Evolutionary conservation across 129 eudicot species (phyloP).

Genomic region (Centrapalus pauciflorus): DNA sequence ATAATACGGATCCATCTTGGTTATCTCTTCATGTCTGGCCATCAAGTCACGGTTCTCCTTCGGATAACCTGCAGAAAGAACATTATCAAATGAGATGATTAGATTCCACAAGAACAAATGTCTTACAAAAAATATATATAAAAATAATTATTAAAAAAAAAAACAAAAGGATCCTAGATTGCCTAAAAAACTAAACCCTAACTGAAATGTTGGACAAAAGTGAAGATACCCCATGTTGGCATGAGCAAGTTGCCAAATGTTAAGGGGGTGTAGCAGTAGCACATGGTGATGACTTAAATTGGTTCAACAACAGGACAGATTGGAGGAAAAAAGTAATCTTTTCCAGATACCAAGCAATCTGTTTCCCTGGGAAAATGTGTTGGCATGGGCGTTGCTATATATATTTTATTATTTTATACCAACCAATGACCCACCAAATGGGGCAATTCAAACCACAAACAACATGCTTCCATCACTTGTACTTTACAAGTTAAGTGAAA

Average conservation of each 20-base stretch:
- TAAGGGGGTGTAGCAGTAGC: constrained; percentile 36
- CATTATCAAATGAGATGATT: not conserved
- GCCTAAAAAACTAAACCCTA: constrained; percentile 25
- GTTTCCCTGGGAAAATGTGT: constrained; percentile 28
- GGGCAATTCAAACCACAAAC: constrained; percentile 4
- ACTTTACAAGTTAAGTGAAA: constrained; percentile 15
- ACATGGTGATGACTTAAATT: constrained; percentile 29
- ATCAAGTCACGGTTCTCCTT: constrained; percentile 47
- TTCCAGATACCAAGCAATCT: constrained; percentile 31
- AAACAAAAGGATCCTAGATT: constrained; percentile 27
- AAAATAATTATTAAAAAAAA: not conserved
- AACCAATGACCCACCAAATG: constrained; percentile 9
- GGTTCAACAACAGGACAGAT: constrained; percentile 30
- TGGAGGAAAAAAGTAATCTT: constrained; percentile 16
- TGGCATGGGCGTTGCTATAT: constrained; percentile 24
- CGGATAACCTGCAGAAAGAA: constrained; percentile 38
- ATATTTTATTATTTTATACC: not conserved
- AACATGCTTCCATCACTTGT: constrained; percentile 16
- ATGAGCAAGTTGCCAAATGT: constrained; percentile 30
- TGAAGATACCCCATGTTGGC: constrained; percentile 37
- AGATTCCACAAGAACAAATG: constrained; percentile 8
- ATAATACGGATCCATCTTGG: constrained; percentile 6
- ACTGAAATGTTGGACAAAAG: constrained; percentile 36
- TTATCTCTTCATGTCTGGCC: constrained; percentile 25
- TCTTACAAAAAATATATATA: not conserved